Conservation (phyloP, 2,329 filamentous ascomycete genomes). For the Xylariaceae sp. region DNA sequence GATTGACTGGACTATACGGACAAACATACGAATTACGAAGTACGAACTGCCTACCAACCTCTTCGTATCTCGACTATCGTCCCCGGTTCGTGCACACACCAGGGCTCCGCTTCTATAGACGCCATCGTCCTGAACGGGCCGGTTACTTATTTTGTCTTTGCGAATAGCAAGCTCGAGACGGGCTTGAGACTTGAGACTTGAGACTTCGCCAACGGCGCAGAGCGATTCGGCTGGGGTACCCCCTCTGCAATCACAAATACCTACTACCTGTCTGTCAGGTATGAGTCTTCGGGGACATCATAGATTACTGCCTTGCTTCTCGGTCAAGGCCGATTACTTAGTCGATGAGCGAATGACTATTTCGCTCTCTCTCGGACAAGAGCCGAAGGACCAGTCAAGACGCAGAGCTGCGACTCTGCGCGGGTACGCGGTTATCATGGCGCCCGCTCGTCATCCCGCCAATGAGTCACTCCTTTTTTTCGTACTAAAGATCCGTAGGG, state of each 20-base stretch:
- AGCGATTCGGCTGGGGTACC: no score
- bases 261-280: not conserved
- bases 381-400: not conserved
- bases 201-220: no score
- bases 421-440: not conserved
- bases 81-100: not conserved
- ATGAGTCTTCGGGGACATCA: no score
- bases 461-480: not conserved
- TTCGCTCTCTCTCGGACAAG: not conserved
- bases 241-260: no score
- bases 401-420: not conserved
- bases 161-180: not conserved
- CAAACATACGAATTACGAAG: not conserved
- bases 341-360: not conserved
- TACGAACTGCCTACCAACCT: no score
- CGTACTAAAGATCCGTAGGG: not conserved
- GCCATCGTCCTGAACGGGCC: conserved; percentile 17
- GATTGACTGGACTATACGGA: not conserved
- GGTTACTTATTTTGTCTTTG: conserved; percentile 19
- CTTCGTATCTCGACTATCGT: not conserved
- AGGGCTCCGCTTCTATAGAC: conserved; percentile 11
- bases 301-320: not conserved
- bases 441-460: not conserved
- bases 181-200: not conserved
- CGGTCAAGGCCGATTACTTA: conserved; percentile 10